Evolutionary conservation across 768 basidiomycete species (phyloP).

Genomic region (Inosperma sp.): DNA sequence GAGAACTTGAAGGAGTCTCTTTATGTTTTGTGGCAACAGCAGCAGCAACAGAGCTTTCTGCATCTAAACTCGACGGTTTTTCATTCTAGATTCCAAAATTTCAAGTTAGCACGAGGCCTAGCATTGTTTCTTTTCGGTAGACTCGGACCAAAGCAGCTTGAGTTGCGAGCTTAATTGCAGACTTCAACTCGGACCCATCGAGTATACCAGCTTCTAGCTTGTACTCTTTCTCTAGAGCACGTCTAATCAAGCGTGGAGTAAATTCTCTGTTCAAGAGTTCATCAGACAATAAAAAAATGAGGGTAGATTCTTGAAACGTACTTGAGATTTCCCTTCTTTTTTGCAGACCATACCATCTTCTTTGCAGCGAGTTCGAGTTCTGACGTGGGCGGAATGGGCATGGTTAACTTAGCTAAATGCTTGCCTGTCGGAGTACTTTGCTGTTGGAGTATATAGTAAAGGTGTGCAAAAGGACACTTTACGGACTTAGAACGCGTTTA

Average conservation of each 20-base stretch:
- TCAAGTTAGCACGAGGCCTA: not conserved
- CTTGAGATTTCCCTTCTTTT: slow-evolving; percentile 28
- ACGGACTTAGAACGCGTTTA: not conserved
- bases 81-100: slow-evolving; percentile 11
- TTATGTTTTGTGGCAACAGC: too few relatives aligned
- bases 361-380: slow-evolving; percentile 31
- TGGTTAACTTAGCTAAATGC: too few relatives aligned
- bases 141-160: slow-evolving; percentile 34
- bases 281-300: not conserved
- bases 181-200: slow-evolving; percentile 41
- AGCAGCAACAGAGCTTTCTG: too few relatives aligned
- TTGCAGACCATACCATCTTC: slow-evolving; percentile 26
- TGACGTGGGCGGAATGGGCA: slow-evolving; percentile 25
- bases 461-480: too few relatives aligned
- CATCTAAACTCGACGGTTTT: slow-evolving; percentile 4
- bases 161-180: slow-evolving; percentile 40
- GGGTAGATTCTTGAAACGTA: slow-evolving; percentile 9
- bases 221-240: slow-evolving; percentile 44
- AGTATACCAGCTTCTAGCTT: slow-evolving; percentile 42
- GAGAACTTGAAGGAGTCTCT: not conserved
- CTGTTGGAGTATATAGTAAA: too few relatives aligned
- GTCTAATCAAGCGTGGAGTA: slow-evolving; percentile 49
- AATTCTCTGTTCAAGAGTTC: slow-evolving; percentile 29
- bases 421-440: too few relatives aligned
- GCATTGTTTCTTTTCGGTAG: too few relatives aligned